Evolutionary conservation across 495 filamentous ascomycete species (phyloP).

Genomic region (Corynascus novoguineensis): DNA sequence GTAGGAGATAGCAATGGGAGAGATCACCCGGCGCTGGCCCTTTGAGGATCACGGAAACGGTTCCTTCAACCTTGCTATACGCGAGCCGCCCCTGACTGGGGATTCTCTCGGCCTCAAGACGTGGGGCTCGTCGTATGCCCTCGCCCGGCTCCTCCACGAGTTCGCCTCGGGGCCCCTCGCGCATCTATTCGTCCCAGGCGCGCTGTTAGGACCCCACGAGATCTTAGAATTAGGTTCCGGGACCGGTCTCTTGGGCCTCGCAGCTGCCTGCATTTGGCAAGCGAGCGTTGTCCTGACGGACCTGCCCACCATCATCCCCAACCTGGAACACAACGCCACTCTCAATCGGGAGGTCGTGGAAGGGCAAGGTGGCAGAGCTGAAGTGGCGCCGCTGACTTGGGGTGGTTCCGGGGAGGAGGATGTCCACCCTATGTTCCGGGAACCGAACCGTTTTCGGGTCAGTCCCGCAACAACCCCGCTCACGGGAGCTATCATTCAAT

Average conservation of each 20-base stretch:
- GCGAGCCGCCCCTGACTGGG: conserved; percentile 80
- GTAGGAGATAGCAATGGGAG: conserved; percentile 61
- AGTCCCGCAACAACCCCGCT: too few species aligned
- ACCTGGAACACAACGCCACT: conserved; percentile 37
- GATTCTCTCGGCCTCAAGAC: conserved; percentile 91
- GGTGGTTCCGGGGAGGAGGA: conserved; percentile 31
- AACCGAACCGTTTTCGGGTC: conserved; percentile 37
- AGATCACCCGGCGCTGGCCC: conserved; percentile 66
- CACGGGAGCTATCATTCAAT: background rate
- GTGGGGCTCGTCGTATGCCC: conserved; percentile 81
- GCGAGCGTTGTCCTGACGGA: conserved; percentile 42
- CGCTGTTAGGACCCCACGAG: conserved; percentile 7
- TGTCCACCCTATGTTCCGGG: conserved; percentile 30
- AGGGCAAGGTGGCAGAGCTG: conserved; percentile 31
- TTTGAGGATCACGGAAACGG: conserved; percentile 40
- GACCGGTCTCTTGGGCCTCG: conserved; percentile 57
- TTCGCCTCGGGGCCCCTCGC: conserved; percentile 34
- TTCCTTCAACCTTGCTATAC: conserved; percentile 57
- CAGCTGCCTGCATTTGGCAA: conserved; percentile 41
- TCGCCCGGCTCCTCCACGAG: conserved; percentile 65
- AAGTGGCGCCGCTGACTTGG: conserved; percentile 40
- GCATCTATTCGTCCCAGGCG: conserved; percentile 30
- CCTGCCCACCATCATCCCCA: conserved; percentile 41
- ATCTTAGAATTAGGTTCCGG: conserved; percentile 61
- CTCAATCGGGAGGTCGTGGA: conserved; percentile 33